These are phyloP conservation scores for Limnanthes douglasii DNA, from an alignment of 345 rosid genomes.

Conservation along the genomic window DNA sequence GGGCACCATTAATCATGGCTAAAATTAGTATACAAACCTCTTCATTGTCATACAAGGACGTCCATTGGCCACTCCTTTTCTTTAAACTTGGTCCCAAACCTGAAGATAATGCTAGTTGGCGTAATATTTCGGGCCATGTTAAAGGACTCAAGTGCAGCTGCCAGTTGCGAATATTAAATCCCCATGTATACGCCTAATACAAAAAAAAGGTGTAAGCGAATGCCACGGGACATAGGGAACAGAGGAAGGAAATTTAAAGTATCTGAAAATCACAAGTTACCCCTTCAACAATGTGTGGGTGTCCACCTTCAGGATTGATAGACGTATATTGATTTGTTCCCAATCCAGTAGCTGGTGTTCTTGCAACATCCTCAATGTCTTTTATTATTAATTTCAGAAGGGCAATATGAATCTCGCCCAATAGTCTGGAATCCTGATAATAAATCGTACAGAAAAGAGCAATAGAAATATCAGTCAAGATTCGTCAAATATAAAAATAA, in stretches of 20 bases:
- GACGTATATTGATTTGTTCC: conserved; percentile 66
- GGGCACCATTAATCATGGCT: not conserved
- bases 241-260: conserved; percentile 1
- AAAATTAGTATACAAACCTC: conserved; percentile 31
- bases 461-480: no score
- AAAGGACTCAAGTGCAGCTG: conserved; percentile 69
- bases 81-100: conserved; percentile 87
- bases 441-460: no score
- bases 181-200: conserved; percentile 91
- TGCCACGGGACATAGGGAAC: conserved; percentile 4
- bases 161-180: conserved; percentile 94
- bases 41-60: conserved; percentile 30
- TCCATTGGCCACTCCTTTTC: conserved; percentile 30
- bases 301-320: conserved; percentile 98
- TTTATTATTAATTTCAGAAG: conserved; percentile 64
- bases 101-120: conserved; percentile 79
- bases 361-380: conserved; percentile 91
- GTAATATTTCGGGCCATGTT: conserved; percentile 94
- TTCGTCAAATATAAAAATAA: no score
- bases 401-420: conserved; percentile 86
- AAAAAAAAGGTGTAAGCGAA: conserved; percentile 3
- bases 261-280: conserved; percentile 23
- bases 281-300: conserved; percentile 92
- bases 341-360: conserved; percentile 72
- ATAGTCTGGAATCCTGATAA: conserved; percentile 84